Percentiles rank a stretch among this genome's conserved stretches.
phyloP scores from a whole-genome alignment of 805 yeast genomes.

The Candida coquimbonensis region DNA sequence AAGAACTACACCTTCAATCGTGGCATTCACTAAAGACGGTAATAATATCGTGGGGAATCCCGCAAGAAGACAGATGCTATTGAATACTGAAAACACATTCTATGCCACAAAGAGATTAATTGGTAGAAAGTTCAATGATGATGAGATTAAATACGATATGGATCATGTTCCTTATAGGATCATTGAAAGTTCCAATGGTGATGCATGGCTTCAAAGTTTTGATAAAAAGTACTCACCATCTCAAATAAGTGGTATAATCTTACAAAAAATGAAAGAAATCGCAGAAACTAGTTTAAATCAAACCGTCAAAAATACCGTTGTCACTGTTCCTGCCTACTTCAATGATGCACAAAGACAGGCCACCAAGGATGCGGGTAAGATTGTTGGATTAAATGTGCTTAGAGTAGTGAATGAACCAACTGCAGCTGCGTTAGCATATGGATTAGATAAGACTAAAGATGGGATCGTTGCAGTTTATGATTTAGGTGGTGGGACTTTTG shows the following conservation, averaged over 20 bases:
- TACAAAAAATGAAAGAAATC: slow-evolving; percentile 52
- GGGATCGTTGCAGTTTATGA: slow-evolving; percentile 49
- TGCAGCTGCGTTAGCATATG: slow-evolving; percentile 80
- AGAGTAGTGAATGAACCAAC: slow-evolving; percentile 80
- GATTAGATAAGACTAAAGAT: slow-evolving; percentile 46
- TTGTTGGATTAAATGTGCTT: slow-evolving; percentile 65
- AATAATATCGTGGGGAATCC: slow-evolving; percentile 52
- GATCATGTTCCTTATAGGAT: slow-evolving; percentile 57
- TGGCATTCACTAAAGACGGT: slow-evolving; percentile 49
- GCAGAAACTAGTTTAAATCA: slow-evolving; percentile 47
- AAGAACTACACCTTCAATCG: slow-evolving; percentile 75
- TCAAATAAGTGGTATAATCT: slow-evolving; percentile 62
- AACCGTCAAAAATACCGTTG: slow-evolving; percentile 58
- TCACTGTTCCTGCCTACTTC: slow-evolving; percentile 80
- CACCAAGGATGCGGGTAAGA: slow-evolving; percentile 65
- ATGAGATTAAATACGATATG: slow-evolving; percentile 64
- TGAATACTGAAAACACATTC: slow-evolving; percentile 72
- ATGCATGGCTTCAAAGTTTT: slow-evolving; percentile 51
- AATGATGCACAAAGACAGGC: slow-evolving; percentile 79
- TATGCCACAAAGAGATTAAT: slow-evolving; percentile 78
- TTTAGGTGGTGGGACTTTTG: slow-evolving; percentile 80
- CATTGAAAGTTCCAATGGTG: slow-evolving; percentile 51
- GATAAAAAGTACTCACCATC: slow-evolving; percentile 54
- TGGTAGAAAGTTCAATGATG: slow-evolving; percentile 63
- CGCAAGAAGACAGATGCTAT: slow-evolving; percentile 71